phyloP scores from a whole-genome alignment of 768 basidiomycete genomes.

The Lentinula raphanica region DNA sequence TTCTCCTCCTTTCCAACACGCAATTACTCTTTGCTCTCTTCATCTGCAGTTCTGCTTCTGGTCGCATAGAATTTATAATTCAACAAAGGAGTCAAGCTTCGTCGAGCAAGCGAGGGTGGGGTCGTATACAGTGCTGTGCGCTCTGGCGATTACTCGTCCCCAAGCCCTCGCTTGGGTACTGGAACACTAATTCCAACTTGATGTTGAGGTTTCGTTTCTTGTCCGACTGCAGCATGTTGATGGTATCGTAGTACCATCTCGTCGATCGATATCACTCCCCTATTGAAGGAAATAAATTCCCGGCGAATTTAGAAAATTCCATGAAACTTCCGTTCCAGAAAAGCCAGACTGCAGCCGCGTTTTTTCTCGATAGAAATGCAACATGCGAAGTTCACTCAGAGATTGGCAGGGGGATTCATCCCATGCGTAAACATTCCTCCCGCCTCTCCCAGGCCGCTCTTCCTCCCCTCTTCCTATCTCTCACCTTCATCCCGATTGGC shows the following conservation, averaged over 20 bases:
- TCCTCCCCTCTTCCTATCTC: not conserved
- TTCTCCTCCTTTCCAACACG: not conserved
- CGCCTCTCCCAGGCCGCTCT: not conserved
- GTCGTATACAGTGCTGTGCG: conserved; percentile 4
- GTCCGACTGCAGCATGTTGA: conserved; percentile 6
- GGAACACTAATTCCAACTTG: conserved; percentile 2
- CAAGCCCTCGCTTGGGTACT: not conserved
- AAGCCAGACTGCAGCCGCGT: conserved; percentile 4
- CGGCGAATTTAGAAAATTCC: conserved; percentile 6
- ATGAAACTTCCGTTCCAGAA: not conserved
- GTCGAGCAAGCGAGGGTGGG: not conserved
- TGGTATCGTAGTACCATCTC: conserved; percentile 2
- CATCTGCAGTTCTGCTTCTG: conserved; percentile 5
- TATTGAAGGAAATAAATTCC: conserved; percentile 3
- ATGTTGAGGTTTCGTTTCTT: not conserved
- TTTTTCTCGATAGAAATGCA: not conserved
- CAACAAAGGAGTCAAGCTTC: not conserved
- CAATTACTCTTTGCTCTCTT: not conserved
- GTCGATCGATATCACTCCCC: conserved; percentile 7
- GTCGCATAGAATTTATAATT: not conserved
- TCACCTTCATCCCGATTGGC: not conserved
- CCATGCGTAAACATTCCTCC: not conserved
- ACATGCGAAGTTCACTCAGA: not conserved
- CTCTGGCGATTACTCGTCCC: not conserved
- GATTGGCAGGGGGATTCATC: not conserved